Evolutionary conservation across 768 basidiomycete genomes (phyloP).

Genomic region (Fomitopsis serialis): DNA sequence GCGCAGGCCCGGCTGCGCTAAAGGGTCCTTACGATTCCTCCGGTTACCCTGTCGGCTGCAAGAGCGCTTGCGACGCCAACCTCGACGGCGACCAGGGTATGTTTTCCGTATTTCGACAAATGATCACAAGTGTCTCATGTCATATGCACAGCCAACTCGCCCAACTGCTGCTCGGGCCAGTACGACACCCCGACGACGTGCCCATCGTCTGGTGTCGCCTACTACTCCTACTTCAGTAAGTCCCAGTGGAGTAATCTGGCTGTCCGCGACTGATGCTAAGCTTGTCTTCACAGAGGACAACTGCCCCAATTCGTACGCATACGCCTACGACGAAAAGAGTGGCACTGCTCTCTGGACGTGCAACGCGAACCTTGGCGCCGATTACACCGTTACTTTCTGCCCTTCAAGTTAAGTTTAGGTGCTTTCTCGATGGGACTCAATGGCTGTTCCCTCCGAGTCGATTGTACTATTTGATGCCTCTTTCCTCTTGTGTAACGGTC

Average conservation of each 20-base stretch:
- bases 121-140: neutral
- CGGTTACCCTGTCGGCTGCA: constrained; percentile 28
- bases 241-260: neutral
- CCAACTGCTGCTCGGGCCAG: constrained; percentile 60
- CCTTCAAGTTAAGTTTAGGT: constrained; percentile 16
- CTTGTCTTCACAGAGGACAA: constrained; percentile 26
- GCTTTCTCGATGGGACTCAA: no score
- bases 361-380: constrained; percentile 25
- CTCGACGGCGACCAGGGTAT: constrained; percentile 23
- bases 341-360: constrained; percentile 44
- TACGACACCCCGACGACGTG: constrained; percentile 49
- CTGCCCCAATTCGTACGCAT: constrained; percentile 44
- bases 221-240: constrained; percentile 43
- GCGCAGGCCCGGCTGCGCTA: constrained; percentile 23
- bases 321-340: constrained; percentile 44
- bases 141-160: constrained; percentile 37
- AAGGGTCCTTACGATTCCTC: constrained; percentile 26
- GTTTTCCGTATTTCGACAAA: neutral
- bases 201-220: constrained; percentile 40
- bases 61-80: constrained; percentile 27
- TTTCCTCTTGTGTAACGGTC: no score
- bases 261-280: neutral
- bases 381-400: constrained; percentile 43
- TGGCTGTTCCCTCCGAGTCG: no score
- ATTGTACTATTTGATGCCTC: no score